Base-by-base conservation (phyloP, 768 basidiomycete species). In the Inosperma sp. region DNA sequence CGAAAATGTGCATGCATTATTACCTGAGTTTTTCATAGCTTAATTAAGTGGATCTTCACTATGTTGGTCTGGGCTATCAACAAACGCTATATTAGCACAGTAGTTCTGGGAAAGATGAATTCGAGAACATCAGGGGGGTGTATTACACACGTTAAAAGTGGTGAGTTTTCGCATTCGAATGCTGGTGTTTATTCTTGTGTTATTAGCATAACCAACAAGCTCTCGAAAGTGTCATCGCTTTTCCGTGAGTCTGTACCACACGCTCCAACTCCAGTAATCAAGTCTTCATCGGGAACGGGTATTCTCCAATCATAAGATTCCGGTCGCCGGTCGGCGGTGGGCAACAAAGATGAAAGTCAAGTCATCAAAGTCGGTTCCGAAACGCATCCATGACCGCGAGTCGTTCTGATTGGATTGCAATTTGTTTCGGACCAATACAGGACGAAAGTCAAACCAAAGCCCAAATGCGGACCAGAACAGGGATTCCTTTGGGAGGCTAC, bases 381-480 rank as follows among this genome's bases (percentile, higher is more conserved):
- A 74, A 16, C 73, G 72, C 33, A 61, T 59, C 77, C 79, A 78
- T 13, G n/a, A n/a, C n/a, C n/a, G n/a, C n/a, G n/a, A n/a, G n/a
- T 54, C 55, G 8, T 29, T 47, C 16, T 50, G 27, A 19, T 19
- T 50, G 3, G 50, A 37, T 23, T 19, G 30, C 16, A n/a, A 33
- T 19, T 49, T 46, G 7, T 65, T 58, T 34, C 66, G 70, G 9
- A 60, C 61, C 13, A 83, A 67, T 4, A 85, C 78, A 4, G 82
- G 85, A 35, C 66, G 60, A 53, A 81, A 89, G 17, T 72, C 59
- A 65, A 88, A 90, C 86, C 86, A 91, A 16, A 86, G 65, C 16
- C 89, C 89, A 56, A 93, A 88, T 2, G 83, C 82, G 4, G 74
- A 71, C 88, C 89, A 92, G 65, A 92, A 93, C 0, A 80, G 71